phyloP scores from a whole-genome alignment of 2,329 filamentous ascomycete species.

The Ophiostoma himal-ulmi region DNA sequence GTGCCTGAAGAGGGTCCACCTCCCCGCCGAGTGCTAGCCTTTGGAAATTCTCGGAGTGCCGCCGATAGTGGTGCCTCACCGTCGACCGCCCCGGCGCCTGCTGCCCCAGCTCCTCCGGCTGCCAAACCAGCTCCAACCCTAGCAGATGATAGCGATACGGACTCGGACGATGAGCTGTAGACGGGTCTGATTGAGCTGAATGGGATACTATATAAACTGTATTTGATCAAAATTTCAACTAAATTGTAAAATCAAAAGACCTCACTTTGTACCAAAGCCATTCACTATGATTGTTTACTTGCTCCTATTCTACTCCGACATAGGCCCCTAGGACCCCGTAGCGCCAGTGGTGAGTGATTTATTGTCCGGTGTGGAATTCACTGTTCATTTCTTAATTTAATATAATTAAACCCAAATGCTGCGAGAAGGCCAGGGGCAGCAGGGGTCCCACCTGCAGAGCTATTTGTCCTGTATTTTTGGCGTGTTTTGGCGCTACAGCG shows the following conservation, averaged over 20 bases:
- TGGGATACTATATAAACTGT: background rate
- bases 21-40: slow-evolving; percentile 28
- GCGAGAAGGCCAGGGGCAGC: background rate
- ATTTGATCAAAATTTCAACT: background rate
- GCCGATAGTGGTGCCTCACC: background rate
- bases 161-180: slow-evolving; percentile 54
- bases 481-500: background rate
- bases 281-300: background rate
- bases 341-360: slow-evolving; percentile 17
- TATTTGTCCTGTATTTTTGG: background rate
- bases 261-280: background rate
- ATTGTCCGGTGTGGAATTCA: background rate
- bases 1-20: slow-evolving; percentile 25
- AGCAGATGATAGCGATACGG: slow-evolving; percentile 41
- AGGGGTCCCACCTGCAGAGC: background rate
- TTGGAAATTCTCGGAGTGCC: slow-evolving; percentile 19
- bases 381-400: background rate
- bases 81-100: background rate
- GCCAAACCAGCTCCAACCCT: slow-evolving; percentile 16
- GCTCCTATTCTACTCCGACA: slow-evolving; percentile 2
- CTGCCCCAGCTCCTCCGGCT: slow-evolving; percentile 24
- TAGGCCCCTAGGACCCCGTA: background rate
- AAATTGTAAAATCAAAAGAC: background rate
- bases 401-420: background rate
- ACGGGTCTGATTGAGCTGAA: background rate